Evolutionary conservation across 176 grass and related monocot species (phyloP), one percentile per base, ranked within the genome.

Genomic region (Phoenix dactylifera): DNA sequence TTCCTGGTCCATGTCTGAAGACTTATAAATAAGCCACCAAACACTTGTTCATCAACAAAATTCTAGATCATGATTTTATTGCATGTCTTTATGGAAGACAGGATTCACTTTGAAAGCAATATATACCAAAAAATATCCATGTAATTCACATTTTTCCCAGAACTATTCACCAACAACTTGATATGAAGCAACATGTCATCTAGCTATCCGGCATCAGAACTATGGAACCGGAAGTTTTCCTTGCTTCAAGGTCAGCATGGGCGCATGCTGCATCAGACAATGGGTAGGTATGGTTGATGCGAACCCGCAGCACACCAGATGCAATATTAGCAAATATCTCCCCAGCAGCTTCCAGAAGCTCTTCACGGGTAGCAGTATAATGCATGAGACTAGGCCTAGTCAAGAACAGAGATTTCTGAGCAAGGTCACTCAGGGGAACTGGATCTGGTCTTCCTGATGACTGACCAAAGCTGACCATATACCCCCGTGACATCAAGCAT

Each of bases 401-500:
- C 18, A 85, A 67, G 71, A 82, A 62, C 58, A 82, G 52, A 15
- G 86, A 89, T 69, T 85, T 89, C 26, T 78, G 7, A 19, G 67
- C 66, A 9, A 89, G 78, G n/a, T 85, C 77, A 24, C 74, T 66
- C 26, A 79, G 0, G 22, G 35, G 57, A 53, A 85, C 28, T 5
- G 78, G 86, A n/a, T 85, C 78, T 6, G 67, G 71, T 23, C n/a
- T 63, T 10, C 82, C 82, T 57, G 82, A 89, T 58, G 74, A 76
- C 49, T 85, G 86, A 39, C 86, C 82, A 49, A 81, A 85, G 39
- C 62, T 81, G 66, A 89, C 64, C 82, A 85, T 72, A 56, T 71
- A 85, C 19, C 86, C 86, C 18, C 67, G 64, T 0, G 25, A 18
- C 66, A 51, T 73, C 57, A 89, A 63, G 63, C 77, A 75, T 17